Base-by-base conservation (phyloP, 495 filamentous ascomycete genomes). In the Cetradonia linearis region DNA sequence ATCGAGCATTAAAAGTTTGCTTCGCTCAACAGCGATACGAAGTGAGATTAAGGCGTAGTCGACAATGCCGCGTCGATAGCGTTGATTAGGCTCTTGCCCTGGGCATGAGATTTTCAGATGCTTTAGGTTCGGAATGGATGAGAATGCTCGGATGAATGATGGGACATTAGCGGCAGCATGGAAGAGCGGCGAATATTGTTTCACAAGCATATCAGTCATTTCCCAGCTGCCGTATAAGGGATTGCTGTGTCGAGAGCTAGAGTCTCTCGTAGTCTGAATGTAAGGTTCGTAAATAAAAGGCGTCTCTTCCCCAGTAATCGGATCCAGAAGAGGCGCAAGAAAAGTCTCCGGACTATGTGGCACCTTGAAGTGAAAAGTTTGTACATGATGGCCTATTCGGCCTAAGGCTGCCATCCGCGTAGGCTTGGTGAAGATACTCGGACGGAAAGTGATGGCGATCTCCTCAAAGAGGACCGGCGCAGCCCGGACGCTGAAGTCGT, bases 41-140 rank as follows among this genome's bases (percentile, higher is more conserved):
- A 91, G 70, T 61, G 84, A 88, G 63, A 90, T 88, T 38, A 91
- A 78, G 4, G 88, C 88, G 68, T 90, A 91, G 73, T 91, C 88
- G 28, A 91, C 86, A 34, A 82, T 81, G 70, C 81, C 82, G 54
- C 88, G 81, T 16, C 88, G 79, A 64, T 88, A 86, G 20, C 85
- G 76, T 66, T 87, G 81, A 25, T 76, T 71, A 25, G 81, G 73
- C 42, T 82, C 75, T 71, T 89, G 84, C 27, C 80, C 84, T n/a
- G 84, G 86, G 56, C 84, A 89, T 53, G 78, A 81, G 66, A 93
- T 77, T 55, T 78, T 81, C 55, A 91, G 74, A 67, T 88, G 86
- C 42, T 78, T 74, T 63, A 93, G 76, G 65, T 80, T 81, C 34
- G 79, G 72, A 60, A 91, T 70, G 42, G 79, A 69, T 20, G 77